phyloP scores from a whole-genome alignment of 352 stramenopile genomes.

The Pythium dissotocum region DNA sequence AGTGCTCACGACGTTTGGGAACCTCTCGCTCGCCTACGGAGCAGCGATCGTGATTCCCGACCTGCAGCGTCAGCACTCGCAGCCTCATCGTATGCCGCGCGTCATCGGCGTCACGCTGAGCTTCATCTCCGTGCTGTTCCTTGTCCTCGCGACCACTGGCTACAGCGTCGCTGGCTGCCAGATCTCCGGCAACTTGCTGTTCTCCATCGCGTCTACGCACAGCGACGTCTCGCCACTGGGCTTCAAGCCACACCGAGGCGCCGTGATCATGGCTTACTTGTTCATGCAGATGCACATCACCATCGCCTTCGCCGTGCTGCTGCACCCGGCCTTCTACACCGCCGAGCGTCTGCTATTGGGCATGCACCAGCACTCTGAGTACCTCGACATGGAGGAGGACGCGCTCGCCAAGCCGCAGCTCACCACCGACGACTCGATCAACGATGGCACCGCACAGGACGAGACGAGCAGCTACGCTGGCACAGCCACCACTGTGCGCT shows the following conservation, averaged over 20 bases:
- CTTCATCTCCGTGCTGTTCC: conserved; percentile 36
- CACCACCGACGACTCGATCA: not conserved
- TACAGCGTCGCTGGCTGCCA: conserved; percentile 33
- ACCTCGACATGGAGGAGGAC: conserved; percentile 15
- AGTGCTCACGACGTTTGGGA: conserved; percentile 32
- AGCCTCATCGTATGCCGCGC: conserved; percentile 38
- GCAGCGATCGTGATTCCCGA: conserved; percentile 40
- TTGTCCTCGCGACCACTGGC: conserved; percentile 26
- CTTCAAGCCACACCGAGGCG: conserved; percentile 22
- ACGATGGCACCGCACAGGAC: not conserved
- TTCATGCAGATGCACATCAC: conserved; percentile 49
- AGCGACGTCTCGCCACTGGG: conserved; percentile 20
- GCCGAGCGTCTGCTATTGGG: conserved; percentile 29
- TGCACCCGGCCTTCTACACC: conserved; percentile 33
- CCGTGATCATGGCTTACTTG: conserved; percentile 33
- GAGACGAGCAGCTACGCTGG: conserved; percentile 8
- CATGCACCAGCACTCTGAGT: conserved; percentile 17
- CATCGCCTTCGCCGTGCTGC: conserved; percentile 35
- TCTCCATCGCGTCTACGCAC: conserved; percentile 26
- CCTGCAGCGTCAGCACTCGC: conserved; percentile 33
- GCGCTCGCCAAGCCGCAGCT: not conserved
- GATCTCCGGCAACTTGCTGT: conserved; percentile 38
- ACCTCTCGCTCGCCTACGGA: conserved; percentile 37
- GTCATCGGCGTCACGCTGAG: conserved; percentile 33
- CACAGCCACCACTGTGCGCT: conserved; percentile 2